Evolutionary conservation across 306 rosid species (phyloP).

Genomic region (Prunus padus): DNA sequence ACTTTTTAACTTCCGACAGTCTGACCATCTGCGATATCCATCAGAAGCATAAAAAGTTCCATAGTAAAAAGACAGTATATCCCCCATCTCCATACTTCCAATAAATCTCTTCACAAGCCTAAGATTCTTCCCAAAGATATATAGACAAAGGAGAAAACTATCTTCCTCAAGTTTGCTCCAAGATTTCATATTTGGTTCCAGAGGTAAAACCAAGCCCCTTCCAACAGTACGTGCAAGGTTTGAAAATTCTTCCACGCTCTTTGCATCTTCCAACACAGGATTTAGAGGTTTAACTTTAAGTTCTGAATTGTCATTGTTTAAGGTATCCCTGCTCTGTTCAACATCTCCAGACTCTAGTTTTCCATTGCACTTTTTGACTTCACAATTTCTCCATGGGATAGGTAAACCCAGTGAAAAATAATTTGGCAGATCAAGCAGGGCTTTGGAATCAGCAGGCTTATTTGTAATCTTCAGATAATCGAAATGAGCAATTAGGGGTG

Average conservation of each 20-base stretch:
- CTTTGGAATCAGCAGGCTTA: conserved; percentile 29
- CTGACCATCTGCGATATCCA: conserved; percentile 45
- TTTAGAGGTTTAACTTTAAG: not conserved
- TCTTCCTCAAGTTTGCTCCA: conserved; percentile 45
- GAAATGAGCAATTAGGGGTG: conserved; percentile 24
- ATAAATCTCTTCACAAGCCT: conserved; percentile 40
- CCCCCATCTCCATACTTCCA: conserved; percentile 44
- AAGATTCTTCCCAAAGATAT: conserved; percentile 54
- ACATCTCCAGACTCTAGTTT: not conserved
- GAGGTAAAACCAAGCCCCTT: not conserved
- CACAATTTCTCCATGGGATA: conserved; percentile 14
- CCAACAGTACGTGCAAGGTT: not conserved
- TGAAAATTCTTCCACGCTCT: not conserved
- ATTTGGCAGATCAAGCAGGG: conserved; percentile 9
- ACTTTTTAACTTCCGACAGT: conserved; percentile 14
- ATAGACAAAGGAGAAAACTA: conserved; percentile 57
- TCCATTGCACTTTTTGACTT: not conserved
- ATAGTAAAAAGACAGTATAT: conserved; percentile 43
- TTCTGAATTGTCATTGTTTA: not conserved
- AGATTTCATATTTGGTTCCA: conserved; percentile 11
- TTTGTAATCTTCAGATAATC: conserved; percentile 28
- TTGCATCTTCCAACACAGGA: not conserved
- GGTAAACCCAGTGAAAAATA: conserved; percentile 33
- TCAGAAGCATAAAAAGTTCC: conserved; percentile 47
- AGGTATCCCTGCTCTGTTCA: not conserved